Evolutionary conservation across 345 rosid species (phyloP), one percentile per base, ranked within the genome.

Genomic region (Salix brachista): DNA sequence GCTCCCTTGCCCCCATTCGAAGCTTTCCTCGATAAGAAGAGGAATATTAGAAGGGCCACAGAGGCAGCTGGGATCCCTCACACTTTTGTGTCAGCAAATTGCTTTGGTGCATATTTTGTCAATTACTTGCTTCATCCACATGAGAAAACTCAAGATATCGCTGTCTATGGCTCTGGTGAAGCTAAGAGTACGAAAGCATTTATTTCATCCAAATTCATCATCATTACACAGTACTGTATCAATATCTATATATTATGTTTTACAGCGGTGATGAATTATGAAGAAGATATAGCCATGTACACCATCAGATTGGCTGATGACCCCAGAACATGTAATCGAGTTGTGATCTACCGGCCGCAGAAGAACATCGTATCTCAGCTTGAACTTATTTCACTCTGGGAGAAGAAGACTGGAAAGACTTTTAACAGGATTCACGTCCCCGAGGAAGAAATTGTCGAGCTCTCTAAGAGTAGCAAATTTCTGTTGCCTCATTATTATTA

Each of bases 1-100:
- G 77, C 1, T 2, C 54, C 80, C n/a, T 75, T 85, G 37, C 86
- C 87, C 87, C 87, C 88, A 0, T 86, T 88, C 54, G 80, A 83
- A 28, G 79, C 79, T 4, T 41, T 36, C 6, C 83, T 86, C 0
- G 87, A 85, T 5, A 80, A 70, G 23, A 88, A 83, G 71, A 78
- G 84, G 71, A 71, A 74, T 30, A 68, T 86, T 3, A 75, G 91
- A 75, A 83, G 91, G 74, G 86, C 79, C 8, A 36, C 60, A 5
- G 86, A 86, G 82, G 88, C 68, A 30, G 80, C 84, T 67, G 79
- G 70, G 25, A 83, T 86, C n/a, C 88, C 91, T 5, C 78, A 67
- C 77, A 86, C 89, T 2, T 86, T 30, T 30, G 79, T 85, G 6
- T 76, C 86, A 32, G 81, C 88, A 19, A 86, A 82, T 8, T 75